Base-by-base conservation (phyloP, 1,139 yeast genomes). In the Citeromyces siamensis region DNA sequence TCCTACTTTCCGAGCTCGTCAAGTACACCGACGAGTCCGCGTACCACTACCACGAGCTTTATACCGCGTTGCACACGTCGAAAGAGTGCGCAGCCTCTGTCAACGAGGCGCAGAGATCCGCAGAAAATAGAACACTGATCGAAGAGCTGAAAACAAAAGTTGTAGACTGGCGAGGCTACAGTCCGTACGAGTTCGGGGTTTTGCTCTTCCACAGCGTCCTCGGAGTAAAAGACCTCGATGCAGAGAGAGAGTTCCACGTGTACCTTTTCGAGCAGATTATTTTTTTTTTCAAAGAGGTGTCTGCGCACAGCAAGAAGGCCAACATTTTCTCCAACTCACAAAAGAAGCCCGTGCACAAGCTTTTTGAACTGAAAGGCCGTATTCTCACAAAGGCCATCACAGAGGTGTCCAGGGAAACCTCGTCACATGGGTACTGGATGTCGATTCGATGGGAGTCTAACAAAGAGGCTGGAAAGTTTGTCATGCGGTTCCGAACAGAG, bases 141-240 rank as follows among this genome's bases (percentile, higher is more conserved):
- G 75, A 72, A 46, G 81, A 78, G 39, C 64, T 90, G 34, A 67
- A 71, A 38, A 82, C 75, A 32, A 68, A 90, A 41, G 93, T 88
- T 9, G 65, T 70, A 32, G 94, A 88, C 56, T 90, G 98, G 98
- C 74, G 88, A 47, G 97, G 96, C n/a, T 88, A 85, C 56, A 77
- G 77, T 44, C 63, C 83, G 37, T 69, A 68, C 42, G 83, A 78
- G 46, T 85, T 86, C 57, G 98, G 99, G 20, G 94, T 83, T 42
- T 66, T 90, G 40, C 59, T 88, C 37, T 75, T 77, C 51, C 84
- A 78, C 50, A 94, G 90, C 38, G 62, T 67, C 28, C 90, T 84
- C 34, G 77, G 79, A 2, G 95, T 90, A 10, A 69, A 67, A 43
- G 85, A 81, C 53, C 71, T 71, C 34, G 93, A 85, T 33, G 68